phyloP scores from a whole-genome alignment of 140 eudicot genomes.

The Oenanthe javanica region DNA sequence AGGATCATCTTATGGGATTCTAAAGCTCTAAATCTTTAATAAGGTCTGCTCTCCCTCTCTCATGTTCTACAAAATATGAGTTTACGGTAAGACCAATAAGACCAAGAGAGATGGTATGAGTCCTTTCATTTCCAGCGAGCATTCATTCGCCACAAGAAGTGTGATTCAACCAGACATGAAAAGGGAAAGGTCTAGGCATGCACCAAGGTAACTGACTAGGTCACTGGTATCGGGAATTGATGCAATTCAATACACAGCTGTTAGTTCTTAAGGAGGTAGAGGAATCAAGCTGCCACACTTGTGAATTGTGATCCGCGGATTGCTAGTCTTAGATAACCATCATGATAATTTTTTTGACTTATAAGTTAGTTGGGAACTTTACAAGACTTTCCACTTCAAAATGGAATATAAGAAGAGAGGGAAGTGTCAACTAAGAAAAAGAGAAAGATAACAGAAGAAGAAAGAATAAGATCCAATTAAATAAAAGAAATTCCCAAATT shows the following conservation, averaged over 20 bases:
- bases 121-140: background rate
- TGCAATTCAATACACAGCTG: background rate
- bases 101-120: background rate
- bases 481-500: background rate
- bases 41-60: background rate
- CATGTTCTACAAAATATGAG: background rate
- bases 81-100: background rate
- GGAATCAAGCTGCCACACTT: too few species aligned
- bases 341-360: background rate
- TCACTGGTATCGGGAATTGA: too few species aligned
- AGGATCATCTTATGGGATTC: background rate
- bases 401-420: background rate
- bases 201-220: too few species aligned
- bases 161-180: background rate
- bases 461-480: background rate
- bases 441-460: background rate
- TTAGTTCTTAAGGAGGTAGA: too few species aligned
- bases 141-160: background rate
- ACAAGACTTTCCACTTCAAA: background rate
- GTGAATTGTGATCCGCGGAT: too few species aligned
- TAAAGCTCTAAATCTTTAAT: background rate
- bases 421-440: background rate
- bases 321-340: background rate
- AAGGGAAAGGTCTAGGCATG: too few species aligned
- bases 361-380: too few species aligned